These are phyloP conservation scores for Thalassiosira exigua DNA, from an alignment of 352 stramenopile genomes.

Conservation along the genomic window DNA sequence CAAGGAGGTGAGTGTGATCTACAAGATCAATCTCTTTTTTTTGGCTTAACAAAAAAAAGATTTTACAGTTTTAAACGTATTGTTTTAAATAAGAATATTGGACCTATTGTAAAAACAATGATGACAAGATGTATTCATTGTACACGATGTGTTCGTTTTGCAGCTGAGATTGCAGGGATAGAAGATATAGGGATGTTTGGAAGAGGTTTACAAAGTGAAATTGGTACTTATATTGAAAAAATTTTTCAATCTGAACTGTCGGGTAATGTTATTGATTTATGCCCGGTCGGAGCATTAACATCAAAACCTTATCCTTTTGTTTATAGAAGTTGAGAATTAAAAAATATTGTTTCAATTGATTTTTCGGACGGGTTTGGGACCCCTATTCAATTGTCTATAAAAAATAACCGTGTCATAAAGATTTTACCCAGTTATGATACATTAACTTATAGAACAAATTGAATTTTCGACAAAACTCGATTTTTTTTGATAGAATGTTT, in stretches of 20 bases:
- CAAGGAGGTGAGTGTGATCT: slow-evolving; percentile 83
- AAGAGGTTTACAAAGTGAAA: slow-evolving; percentile 64
- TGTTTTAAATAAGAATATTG: slow-evolving; percentile 73
- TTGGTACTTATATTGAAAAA: slow-evolving; percentile 65
- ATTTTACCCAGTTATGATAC: slow-evolving; percentile 44
- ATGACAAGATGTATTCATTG: slow-evolving; percentile 84
- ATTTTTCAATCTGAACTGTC: slow-evolving; percentile 69
- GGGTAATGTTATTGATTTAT: slow-evolving; percentile 74
- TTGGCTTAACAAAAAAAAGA: slow-evolving; percentile 60
- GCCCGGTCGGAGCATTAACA: slow-evolving; percentile 73
- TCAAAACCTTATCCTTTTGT: slow-evolving; percentile 73
- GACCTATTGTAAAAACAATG: slow-evolving; percentile 78
- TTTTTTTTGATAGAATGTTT: slow-evolving; percentile 67
- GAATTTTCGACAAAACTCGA: slow-evolving; percentile 66
- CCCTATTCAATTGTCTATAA: slow-evolving; percentile 52
- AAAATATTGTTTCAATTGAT: slow-evolving; percentile 51
- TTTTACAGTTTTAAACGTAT: slow-evolving; percentile 73
- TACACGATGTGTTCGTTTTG: slow-evolving; percentile 79
- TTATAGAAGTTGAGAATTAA: slow-evolving; percentile 65
- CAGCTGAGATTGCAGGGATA: slow-evolving; percentile 63
- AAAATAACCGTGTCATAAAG: slow-evolving; percentile 54
- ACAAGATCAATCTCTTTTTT: slow-evolving; percentile 77
- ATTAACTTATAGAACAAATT: slow-evolving; percentile 47
- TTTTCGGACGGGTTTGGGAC: slow-evolving; percentile 53
- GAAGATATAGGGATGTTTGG: slow-evolving; percentile 71